phyloP scores from a whole-genome alignment of 768 basidiomycete genomes.

The Asterophora lycoperdoides region DNA sequence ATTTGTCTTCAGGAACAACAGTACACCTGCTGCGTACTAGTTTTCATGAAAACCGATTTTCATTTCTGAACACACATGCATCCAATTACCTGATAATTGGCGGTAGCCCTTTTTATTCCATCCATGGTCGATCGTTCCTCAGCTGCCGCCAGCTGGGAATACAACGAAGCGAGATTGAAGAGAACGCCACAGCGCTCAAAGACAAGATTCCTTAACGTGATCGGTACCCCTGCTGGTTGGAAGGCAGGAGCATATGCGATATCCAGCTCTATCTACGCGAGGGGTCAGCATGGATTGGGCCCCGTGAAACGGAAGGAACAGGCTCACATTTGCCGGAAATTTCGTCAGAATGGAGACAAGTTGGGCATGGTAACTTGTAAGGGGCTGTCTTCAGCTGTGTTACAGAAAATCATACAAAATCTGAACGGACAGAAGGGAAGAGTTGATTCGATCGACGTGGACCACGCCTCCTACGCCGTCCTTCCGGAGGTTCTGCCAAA shows the following conservation, averaged over 20 bases:
- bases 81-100: slow-evolving; percentile 58
- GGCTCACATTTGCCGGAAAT: slow-evolving; percentile 69
- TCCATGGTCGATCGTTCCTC: slow-evolving; percentile 69
- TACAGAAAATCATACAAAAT: not conserved
- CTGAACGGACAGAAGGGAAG: slow-evolving; percentile 52
- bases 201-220: slow-evolving; percentile 66
- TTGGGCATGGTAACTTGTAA: slow-evolving; percentile 83
- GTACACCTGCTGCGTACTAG: slow-evolving; percentile 65
- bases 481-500: slow-evolving; percentile 65
- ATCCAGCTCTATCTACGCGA: slow-evolving; percentile 58
- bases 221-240: slow-evolving; percentile 47
- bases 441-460: slow-evolving; percentile 52
- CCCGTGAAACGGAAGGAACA: not conserved
- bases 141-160: slow-evolving; percentile 69
- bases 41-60: not conserved
- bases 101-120: slow-evolving; percentile 79
- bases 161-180: slow-evolving; percentile 86
- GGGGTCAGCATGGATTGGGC: not conserved
- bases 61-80: too few species aligned
- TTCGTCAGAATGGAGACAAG: slow-evolving; percentile 80
- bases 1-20: slow-evolving; percentile 55
- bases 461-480: slow-evolving; percentile 46
- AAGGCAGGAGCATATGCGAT: slow-evolving; percentile 77
- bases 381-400: slow-evolving; percentile 8
- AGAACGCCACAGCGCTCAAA: slow-evolving; percentile 79